Base-by-base conservation (phyloP, 2,329 filamentous ascomycete genomes). In the Whalleya microplaca region DNA sequence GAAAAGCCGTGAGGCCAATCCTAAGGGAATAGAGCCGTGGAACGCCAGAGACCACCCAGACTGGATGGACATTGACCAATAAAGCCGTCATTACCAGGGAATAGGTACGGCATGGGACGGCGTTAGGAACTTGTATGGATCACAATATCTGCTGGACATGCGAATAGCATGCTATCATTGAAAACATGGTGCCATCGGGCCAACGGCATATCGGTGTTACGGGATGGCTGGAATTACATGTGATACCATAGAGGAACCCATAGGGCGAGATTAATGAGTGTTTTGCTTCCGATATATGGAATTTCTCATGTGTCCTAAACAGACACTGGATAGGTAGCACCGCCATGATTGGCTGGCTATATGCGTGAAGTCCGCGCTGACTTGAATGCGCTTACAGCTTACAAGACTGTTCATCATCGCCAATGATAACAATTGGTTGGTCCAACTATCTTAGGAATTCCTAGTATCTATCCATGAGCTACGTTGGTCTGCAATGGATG, bases 1-100 rank as follows among this genome's bases (percentile, higher is more conserved):
- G 41, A 77, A 80, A 64, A 86, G 84, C 63, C 78, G 78, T 18
- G 73, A 79, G 51, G 77, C 80, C 41, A 81, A 85, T 43, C 80
- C 83, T 0, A 76, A 78, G 48, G 82, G 79, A 3, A 86, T 88
- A 61, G 82, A 78, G 63, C 78, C 80, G 1, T 88, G 85, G 85
- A 78, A 76, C 46, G 78, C 83, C 19, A 79, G 76, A 52, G 82
- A 88, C 37, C 77, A 87, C 53, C 83, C 85, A 2, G 77, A 84
- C 59, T 88, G 85, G 84, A 78, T 81, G 56, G 64, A 70, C 29
- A 23, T 61, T 23, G 58, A 61, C 45, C 51, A 49, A 43, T 53
- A 58, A 41, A 27, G 32, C 21, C 27, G 20, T 23, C 23, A 41
- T 19, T 23, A 52, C 45, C 9, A 4, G 29, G 12, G 18, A 21